These are phyloP conservation scores for Infundibulicybe gibba DNA, from an alignment of 768 basidiomycete genomes.

Conservation along the genomic window DNA sequence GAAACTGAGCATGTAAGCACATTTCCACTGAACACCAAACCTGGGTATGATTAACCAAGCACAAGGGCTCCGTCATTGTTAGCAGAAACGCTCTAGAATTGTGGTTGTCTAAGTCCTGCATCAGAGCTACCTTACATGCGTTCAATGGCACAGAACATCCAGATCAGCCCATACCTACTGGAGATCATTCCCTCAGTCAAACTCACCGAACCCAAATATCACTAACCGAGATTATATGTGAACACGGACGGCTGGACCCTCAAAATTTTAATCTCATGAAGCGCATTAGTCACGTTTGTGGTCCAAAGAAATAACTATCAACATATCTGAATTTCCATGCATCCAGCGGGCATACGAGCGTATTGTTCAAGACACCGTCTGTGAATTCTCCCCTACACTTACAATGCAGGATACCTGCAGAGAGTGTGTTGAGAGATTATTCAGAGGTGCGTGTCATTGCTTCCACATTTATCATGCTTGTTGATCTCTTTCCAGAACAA, in stretches of 20 bases:
- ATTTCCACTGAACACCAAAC: not conserved
- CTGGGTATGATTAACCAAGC: not conserved
- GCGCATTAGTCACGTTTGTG: conserved; percentile 53
- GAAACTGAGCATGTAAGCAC: conserved; percentile 43
- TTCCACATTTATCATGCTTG: not conserved
- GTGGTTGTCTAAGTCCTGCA: conserved; percentile 48
- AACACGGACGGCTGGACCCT: conserved; percentile 62
- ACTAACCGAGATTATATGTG: conserved; percentile 45
- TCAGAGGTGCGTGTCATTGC: conserved; percentile 42
- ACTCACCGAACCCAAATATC: too few relatives aligned
- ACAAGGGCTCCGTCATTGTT: conserved; percentile 53
- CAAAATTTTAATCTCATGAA: conserved; percentile 61
- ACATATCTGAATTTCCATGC: conserved; percentile 1
- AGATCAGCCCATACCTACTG: too few relatives aligned
- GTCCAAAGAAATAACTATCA: not conserved
- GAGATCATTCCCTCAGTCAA: too few relatives aligned
- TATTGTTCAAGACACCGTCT: conserved; percentile 41
- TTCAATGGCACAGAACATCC: too few relatives aligned
- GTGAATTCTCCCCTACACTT: conserved; percentile 45
- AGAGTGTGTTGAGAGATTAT: conserved; percentile 51
- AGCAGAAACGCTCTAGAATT: conserved; percentile 55
- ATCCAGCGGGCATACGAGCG: conserved; percentile 42
- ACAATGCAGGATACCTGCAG: conserved; percentile 53
- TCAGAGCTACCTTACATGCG: too few relatives aligned
- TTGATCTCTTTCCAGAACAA: conserved; percentile 42